phyloP scores from a whole-genome alignment of 148 eudicot species.

The Heliosperma pusillum region DNA sequence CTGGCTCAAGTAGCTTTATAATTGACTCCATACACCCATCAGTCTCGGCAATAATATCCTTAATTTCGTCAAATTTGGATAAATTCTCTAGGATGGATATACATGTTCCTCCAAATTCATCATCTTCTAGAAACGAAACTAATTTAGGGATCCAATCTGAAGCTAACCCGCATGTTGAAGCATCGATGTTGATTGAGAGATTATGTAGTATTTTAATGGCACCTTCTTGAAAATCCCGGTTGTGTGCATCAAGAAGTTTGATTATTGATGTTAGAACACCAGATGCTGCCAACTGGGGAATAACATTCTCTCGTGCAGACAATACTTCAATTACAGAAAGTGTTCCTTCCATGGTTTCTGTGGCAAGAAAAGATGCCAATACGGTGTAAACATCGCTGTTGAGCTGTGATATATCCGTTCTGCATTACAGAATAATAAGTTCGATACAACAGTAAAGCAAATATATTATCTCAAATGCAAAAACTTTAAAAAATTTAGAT shows the following conservation, averaged over 20 bases:
- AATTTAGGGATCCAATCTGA: conserved; percentile 50
- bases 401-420: conserved; percentile 35
- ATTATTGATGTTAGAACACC: conserved; percentile 43
- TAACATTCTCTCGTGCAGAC: conserved; percentile 30
- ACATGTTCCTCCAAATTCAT: conserved; percentile 42
- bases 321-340: conserved; percentile 53
- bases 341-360: conserved; percentile 45
- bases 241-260: conserved; percentile 41
- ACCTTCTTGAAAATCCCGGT: conserved; percentile 37
- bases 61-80: conserved; percentile 38
- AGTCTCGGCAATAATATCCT: conserved; percentile 45
- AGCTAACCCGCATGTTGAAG: conserved; percentile 27
- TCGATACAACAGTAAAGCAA: neutral
- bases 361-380: conserved; percentile 53
- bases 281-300: conserved; percentile 38
- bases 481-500: neutral
- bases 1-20: conserved; percentile 50
- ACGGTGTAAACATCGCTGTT: conserved; percentile 42
- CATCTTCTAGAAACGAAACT: conserved; percentile 49
- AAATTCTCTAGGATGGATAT: conserved; percentile 52
- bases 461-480: neutral
- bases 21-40: conserved; percentile 66
- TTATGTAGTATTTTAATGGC: conserved; percentile 53
- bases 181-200: conserved; percentile 36
- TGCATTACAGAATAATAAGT: conserved; percentile 28